Base-by-base conservation (phyloP, 2,329 filamentous ascomycete genomes). In the Fusarium penzigii region DNA sequence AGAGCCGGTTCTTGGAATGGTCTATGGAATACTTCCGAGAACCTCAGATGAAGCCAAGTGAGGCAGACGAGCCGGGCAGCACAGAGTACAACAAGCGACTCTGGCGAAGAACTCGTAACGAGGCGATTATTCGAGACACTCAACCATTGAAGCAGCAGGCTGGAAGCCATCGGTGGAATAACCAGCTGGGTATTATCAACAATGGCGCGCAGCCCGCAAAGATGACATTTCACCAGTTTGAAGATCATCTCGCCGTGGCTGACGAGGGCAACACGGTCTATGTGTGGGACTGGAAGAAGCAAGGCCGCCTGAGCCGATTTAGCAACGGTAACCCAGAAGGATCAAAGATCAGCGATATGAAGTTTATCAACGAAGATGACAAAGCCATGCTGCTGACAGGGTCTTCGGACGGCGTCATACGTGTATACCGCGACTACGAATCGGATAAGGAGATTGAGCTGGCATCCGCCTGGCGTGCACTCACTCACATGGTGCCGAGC, bases 331-430 rank as follows among this genome's bases (percentile, higher is more conserved):
- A 99, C 65, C 94, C 94, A 0, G 80, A 86, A 32, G 91, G 92
- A 3, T 96, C 92, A 25, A 91, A 87, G 63, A 96, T 99, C 64
- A 96, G 92, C 48, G 92, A 97, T 70, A 86, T 97, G 69, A 90
- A 92, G 50, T 97, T 97, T 71, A 96, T 99, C 76, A 99, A 99
- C 63, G 94, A 99, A 72, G 94, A 99, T 64, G 94, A 99, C 68
- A 91, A 95, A 67, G 94, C 93, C 3, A 84, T 97, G 58, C 75
- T 99, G 51, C 91, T 99, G 83, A 96, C 91, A 1, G 94, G 94
- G 2, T 96, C 92, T 8, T 96, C 92, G 1, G 94, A 99, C 66
- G 94, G 94, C 47, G 90, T 97, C 16, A 84, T 99, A 58, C 90
- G 95, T 57, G 87, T 97, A 32, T 99, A 95, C 75, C 86, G 92